A percentile compares a stretch with the other conserved stretches of the same genome.
Evolutionary conservation across 2,329 filamentous ascomycete species (phyloP).

Genomic region (Lasiodiplodia sp.): DNA sequence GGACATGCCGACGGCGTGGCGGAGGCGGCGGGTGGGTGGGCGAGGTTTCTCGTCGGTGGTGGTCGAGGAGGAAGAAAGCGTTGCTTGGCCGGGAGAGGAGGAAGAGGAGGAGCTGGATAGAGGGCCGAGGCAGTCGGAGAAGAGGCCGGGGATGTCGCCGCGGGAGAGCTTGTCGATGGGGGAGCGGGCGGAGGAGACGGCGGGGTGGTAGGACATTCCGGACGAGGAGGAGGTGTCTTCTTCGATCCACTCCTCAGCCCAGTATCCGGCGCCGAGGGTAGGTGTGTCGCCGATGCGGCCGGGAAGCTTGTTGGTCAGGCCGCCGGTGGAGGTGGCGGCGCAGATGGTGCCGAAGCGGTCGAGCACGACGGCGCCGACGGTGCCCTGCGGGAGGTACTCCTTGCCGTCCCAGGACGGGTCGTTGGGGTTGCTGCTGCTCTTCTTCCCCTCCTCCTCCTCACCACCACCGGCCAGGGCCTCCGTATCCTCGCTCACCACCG

Average conservation of each 20-base stretch:
- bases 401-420: constrained; percentile 63
- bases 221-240: constrained; percentile 34
- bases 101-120: constrained; percentile 45
- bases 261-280: constrained; percentile 83
- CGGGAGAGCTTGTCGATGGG: constrained; percentile 39
- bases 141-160: constrained; percentile 54
- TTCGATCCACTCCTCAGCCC: constrained; percentile 83
- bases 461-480: not conserved
- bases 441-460: not conserved
- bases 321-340: constrained; percentile 71
- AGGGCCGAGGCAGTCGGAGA: constrained; percentile 67
- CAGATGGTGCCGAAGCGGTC: constrained; percentile 79
- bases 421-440: not conserved
- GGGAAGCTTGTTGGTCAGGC: constrained; percentile 86
- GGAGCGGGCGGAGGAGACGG: constrained; percentile 30
- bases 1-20: constrained; percentile 66
- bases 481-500: constrained; percentile 3
- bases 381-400: constrained; percentile 81
- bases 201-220: constrained; percentile 36
- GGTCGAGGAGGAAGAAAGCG: constrained; percentile 44
- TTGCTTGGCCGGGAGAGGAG: not conserved
- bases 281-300: constrained; percentile 88
- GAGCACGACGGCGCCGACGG: constrained; percentile 81
- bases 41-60: constrained; percentile 6
- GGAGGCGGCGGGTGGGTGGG: constrained; percentile 31